Evolutionary conservation across 306 rosid species (phyloP), one percentile per base, ranked within the genome.

Genomic region (Rosa lucieae): DNA sequence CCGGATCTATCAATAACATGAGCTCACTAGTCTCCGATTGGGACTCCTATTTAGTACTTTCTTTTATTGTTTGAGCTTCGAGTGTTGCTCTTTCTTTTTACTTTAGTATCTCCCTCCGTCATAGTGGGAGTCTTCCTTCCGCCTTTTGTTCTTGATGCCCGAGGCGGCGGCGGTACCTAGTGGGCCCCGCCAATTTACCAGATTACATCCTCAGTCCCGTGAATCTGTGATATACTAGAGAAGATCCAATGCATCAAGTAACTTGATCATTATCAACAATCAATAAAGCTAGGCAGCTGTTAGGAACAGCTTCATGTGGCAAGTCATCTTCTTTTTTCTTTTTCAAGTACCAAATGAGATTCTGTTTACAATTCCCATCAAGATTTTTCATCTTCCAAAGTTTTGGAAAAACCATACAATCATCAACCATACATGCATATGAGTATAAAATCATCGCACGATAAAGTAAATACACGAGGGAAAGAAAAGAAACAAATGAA

Each of bases 401-500:
- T 29, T 29, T 15, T 46, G 44, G 26, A 10, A 44, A 26, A 62
- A 44, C 40, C 6, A 2, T 23, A 71, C 59, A 71, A 71, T 71
- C 35, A 48, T 71, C 35, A 70, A 13, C 37, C 39, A 71, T 71
- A 48, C 18, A 72, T 32, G 14, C 70, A 47, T 37, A 66, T 37
- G 56, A 59, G 29, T 59, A 40, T 56, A 56, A 55, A 74, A 58
- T 74, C 69, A 42, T 42, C 53, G n/a, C 51, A 12, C 20, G 3
- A 0, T 37, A 67, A 66, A 73, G 62, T 35, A 47, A 74, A 74
- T 42, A 11, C 67, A 21, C 55, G 14, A 73, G 47, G 51, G 35
- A 32, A 35, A 23, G 42, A 74, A 58, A 51, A 53, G 53, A 56
- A 74, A 21, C 77, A 58, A 42, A 26, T 74, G 53, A 74, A 43